These are phyloP conservation scores for Vaccinium darrowii DNA, from an alignment of 148 eudicot species.

Conservation along the genomic window DNA sequence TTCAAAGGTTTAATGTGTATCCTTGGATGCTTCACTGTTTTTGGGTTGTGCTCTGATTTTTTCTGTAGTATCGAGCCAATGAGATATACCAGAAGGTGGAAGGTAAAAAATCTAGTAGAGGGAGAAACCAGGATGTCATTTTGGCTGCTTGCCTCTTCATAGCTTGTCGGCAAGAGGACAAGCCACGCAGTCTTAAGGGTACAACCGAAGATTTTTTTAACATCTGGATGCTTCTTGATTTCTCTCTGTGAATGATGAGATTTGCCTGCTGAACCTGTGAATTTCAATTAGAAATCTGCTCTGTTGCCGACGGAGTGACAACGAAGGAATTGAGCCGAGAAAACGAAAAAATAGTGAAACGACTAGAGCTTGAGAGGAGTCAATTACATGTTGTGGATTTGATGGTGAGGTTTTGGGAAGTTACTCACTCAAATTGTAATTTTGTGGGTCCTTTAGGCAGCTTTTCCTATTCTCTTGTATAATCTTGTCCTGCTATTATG, in stretches of 20 bases:
- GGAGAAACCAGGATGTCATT: slow-evolving; percentile 94
- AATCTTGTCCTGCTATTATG: neutral
- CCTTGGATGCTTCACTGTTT: slow-evolving; percentile 1
- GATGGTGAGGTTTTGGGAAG: slow-evolving; percentile 48
- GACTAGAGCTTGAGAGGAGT: slow-evolving; percentile 83
- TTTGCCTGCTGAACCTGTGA: slow-evolving; percentile 46
- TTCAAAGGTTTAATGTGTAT: neutral
- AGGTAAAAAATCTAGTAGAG: slow-evolving; percentile 92
- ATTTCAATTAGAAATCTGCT: slow-evolving; percentile 82
- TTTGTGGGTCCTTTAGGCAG: neutral
- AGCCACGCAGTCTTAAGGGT: slow-evolving; percentile 97
- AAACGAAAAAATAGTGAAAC: slow-evolving; percentile 84
- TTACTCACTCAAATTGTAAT: neutral
- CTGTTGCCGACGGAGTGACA: slow-evolving; percentile 94
- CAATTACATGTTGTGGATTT: slow-evolving; percentile 89
- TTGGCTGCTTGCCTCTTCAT: slow-evolving; percentile 93
- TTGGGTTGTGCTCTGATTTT: slow-evolving; percentile 16
- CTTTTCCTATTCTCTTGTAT: neutral
- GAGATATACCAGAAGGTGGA: slow-evolving; percentile 96
- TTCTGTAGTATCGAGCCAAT: slow-evolving; percentile 80
- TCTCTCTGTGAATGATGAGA: slow-evolving; percentile 37
- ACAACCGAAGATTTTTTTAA: slow-evolving; percentile 34
- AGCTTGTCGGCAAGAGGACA: slow-evolving; percentile 93
- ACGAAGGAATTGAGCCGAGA: slow-evolving; percentile 96
- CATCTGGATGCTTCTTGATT: slow-evolving; percentile 37